Base-by-base conservation (phyloP, 2,329 filamentous ascomycete genomes). In the Aspergillus japonicus region DNA sequence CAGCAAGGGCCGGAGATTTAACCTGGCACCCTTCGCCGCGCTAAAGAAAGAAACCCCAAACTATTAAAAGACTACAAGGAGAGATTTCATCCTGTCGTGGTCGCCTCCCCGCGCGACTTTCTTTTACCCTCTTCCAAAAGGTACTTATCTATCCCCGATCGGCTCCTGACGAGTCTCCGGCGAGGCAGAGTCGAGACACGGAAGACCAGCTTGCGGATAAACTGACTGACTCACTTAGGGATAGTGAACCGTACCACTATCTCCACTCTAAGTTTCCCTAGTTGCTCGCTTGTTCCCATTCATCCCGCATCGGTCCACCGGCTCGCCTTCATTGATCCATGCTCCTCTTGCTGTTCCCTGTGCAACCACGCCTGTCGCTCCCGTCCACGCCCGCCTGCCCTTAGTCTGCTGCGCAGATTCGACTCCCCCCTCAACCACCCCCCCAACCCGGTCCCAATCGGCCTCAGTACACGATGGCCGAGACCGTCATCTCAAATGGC, bases 371-470 rank as follows among this genome's bases (percentile, higher is more conserved):
- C 65, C 68, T 59, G 67, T 66, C 65, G 65, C 62, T 58, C 61
- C 56, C 62, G 52, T 62, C 65, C 50, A 49, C 48, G 58, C 58
- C 50, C 62, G 62, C 50, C 50, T 35, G 54, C 58, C 58, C 56
- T 60, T 49, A 50, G 60, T 73, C 71, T 72, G 70, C 71, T 72
- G 70, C 63, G 71, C 71, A 66, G 69, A 72, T 73, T 68, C 68
- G 60, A 69, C 68, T 58, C 64, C 63, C 66, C 62, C 64, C 52
- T 29, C 26, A 7, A 29, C 26, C 35, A 29, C 48, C 33, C 35
- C 56, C 53, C 54, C 54, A 49, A 35, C 47, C 60, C 60, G 58
- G 62, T 64, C 61, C 56, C 55, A 58, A 55, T 66, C 58, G 66
- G 64, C 66, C 62, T 60, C 59, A 65, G 59, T 61, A 62, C 62